A percentile compares a stretch with the other conserved stretches of the same genome.
These are phyloP conservation scores for Ascodesmis nigricans DNA, from an alignment of 495 filamentous ascomycete species.

Conservation along the genomic window DNA sequence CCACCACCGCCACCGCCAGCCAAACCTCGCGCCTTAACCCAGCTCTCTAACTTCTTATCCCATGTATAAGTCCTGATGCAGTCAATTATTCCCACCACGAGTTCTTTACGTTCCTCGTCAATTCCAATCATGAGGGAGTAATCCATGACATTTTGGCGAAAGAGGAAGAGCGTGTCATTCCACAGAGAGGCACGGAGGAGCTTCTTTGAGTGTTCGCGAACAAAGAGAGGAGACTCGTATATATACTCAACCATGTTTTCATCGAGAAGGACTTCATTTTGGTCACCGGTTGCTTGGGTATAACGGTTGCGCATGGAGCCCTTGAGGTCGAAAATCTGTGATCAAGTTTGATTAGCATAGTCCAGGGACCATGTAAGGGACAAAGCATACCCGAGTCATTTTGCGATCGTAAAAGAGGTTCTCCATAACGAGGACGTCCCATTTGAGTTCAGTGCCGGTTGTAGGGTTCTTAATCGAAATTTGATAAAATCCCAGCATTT, in stretches of 20 bases:
- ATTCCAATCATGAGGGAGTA: conserved; percentile 97
- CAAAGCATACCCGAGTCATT: conserved; percentile 38
- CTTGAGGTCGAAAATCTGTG: conserved; percentile 75
- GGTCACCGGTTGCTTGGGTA: conserved; percentile 81
- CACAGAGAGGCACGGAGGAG: conserved; percentile 52
- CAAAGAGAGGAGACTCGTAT: conserved; percentile 87
- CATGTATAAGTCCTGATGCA: conserved; percentile 97
- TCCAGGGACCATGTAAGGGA: conserved; percentile 1
- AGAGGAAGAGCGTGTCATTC: conserved; percentile 91
- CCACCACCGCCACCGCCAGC: conserved; percentile 59
- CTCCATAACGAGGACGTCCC: conserved; percentile 89
- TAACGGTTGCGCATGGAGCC: conserved; percentile 96
- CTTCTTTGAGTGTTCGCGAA: conserved; percentile 64
- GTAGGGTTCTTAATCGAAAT: conserved; percentile 86
- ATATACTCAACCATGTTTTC: conserved; percentile 99
- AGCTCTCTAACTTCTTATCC: conserved; percentile 97
- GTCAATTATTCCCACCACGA: conserved; percentile 94
- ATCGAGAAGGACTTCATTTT: conserved; percentile 87
- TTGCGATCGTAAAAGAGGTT: conserved; percentile 94
- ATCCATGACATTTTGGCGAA: conserved; percentile 91
- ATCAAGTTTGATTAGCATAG: conserved; percentile 2
- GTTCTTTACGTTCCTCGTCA: conserved; percentile 66
- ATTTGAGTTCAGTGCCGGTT: conserved; percentile 84
- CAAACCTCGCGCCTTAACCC: conserved; percentile 92
- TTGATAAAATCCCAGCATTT: conserved; percentile 98